phyloP scores from a whole-genome alignment of 495 filamentous ascomycete species.

The Aspergillus mulundensis region DNA sequence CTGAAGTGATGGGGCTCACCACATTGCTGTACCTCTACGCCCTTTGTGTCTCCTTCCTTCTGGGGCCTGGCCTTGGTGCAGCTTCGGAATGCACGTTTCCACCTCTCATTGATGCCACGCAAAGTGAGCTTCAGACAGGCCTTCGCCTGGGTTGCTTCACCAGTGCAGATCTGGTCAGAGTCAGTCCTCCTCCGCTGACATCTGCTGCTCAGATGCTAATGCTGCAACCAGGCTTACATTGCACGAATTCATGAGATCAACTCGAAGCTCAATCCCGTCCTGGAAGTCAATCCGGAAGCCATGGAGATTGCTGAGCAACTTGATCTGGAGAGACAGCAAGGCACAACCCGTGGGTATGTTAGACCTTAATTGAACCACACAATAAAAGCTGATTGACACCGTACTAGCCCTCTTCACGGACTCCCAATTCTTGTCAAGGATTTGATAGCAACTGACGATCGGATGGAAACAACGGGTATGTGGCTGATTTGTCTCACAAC shows the following conservation, averaged over 20 bases:
- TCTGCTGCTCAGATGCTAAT: not conserved
- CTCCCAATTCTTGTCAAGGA: constrained; percentile 67
- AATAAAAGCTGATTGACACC: not conserved
- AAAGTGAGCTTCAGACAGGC: constrained; percentile 49
- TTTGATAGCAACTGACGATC: constrained; percentile 60
- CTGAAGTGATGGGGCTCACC: too few relatives aligned
- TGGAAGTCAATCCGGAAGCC: constrained; percentile 57
- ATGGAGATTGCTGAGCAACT: constrained; percentile 45
- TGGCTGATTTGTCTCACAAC: constrained; percentile 15
- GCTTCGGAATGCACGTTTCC: not conserved
- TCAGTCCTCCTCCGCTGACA: constrained; percentile 7
- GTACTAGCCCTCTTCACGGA: constrained; percentile 53
- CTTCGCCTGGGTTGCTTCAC: constrained; percentile 49
- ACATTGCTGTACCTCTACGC: not conserved
- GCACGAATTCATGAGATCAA: constrained; percentile 52
- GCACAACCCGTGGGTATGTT: constrained; percentile 37
- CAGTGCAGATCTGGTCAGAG: constrained; percentile 56
- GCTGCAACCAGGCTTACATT: constrained; percentile 41
- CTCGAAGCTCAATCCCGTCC: constrained; percentile 44
- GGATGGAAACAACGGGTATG: constrained; percentile 56
- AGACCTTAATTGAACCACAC: not conserved
- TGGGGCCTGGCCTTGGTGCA: not conserved
- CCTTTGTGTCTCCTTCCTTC: not conserved
- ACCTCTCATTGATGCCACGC: constrained; percentile 43
- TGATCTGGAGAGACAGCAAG: constrained; percentile 48